Percentiles rank a stretch among this genome's conserved stretches.
Conservation (phyloP, 1,284 basidiomycete species). For the Mycena sp. region DNA sequence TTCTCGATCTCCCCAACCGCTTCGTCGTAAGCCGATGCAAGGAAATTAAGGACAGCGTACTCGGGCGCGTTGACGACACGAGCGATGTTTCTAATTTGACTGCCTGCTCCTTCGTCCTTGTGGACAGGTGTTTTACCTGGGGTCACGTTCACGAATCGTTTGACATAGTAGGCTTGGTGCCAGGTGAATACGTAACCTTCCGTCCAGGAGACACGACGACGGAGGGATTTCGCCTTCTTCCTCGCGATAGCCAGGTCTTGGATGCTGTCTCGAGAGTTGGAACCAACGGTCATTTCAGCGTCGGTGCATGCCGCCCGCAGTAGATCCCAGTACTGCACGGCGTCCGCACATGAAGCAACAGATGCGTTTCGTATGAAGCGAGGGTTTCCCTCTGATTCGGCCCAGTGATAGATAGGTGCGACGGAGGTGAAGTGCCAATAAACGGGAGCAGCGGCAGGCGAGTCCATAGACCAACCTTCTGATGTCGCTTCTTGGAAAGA, state of each 20-base stretch:
- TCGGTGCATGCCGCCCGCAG: conserved; percentile 58
- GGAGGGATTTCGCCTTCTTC: conserved; percentile 54
- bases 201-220: conserved; percentile 68
- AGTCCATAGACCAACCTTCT: conserved; percentile 55
- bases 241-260: conserved; percentile 34
- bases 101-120: conserved; percentile 54
- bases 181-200: conserved; percentile 68
- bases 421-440: conserved; percentile 69
- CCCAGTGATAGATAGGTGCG: conserved; percentile 68
- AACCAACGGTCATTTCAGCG: conserved; percentile 32
- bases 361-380: conserved; percentile 62
- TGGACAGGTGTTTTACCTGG: conserved; percentile 54
- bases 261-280: conserved; percentile 29
- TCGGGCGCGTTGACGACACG: conserved; percentile 66
- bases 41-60: conserved; percentile 57
- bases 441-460: conserved; percentile 54
- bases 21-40: conserved; percentile 50
- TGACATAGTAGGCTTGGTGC: conserved; percentile 73
- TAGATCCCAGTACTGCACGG: conserved; percentile 63
- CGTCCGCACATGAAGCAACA: conserved; percentile 49
- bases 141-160: conserved; percentile 54
- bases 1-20: conserved; percentile 55
- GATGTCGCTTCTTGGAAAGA: conserved; percentile 56
- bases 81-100: conserved; percentile 56
- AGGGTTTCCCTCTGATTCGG: conserved; percentile 57